A percentile compares a stretch with the other conserved stretches of the same genome.
phyloP scores from a whole-genome alignment of 192 early-diverging fungal species.

The Coemansia sp. region DNA sequence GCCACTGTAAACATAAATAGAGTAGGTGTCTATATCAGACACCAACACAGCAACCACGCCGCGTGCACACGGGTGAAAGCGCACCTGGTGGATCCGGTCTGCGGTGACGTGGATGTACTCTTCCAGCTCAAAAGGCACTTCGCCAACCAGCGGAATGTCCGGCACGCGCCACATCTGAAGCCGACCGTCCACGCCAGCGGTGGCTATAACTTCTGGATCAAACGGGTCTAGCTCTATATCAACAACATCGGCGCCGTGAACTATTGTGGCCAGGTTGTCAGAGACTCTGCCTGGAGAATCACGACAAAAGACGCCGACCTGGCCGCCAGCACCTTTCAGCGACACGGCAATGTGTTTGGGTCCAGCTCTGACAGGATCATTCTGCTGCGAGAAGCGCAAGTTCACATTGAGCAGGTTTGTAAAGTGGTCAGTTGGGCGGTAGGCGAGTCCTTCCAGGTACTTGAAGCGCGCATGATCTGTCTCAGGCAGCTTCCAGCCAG shows the following conservation, averaged over 20 bases:
- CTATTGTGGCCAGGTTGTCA: slow-evolving; percentile 26
- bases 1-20: slow-evolving; percentile 41
- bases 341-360: slow-evolving; percentile 68
- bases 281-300: slow-evolving; percentile 65
- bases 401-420: slow-evolving; percentile 57
- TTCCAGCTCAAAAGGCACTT: slow-evolving; percentile 36
- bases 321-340: slow-evolving; percentile 75
- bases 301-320: slow-evolving; percentile 67
- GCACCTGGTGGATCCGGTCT: slow-evolving; percentile 40
- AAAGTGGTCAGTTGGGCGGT: slow-evolving; percentile 65
- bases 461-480: slow-evolving; percentile 53
- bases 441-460: slow-evolving; percentile 60
- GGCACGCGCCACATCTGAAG: slow-evolving; percentile 51
- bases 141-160: slow-evolving; percentile 18
- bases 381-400: slow-evolving; percentile 36
- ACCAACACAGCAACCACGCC: slow-evolving; percentile 34
- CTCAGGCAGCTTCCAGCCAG: slow-evolving; percentile 6
- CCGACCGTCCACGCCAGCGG: slow-evolving; percentile 34
- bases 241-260: slow-evolving; percentile 57
- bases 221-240: slow-evolving; percentile 78
- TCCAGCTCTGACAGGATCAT: slow-evolving; percentile 52
- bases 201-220: slow-evolving; percentile 48
- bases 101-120: slow-evolving; percentile 42
- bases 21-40: slow-evolving; percentile 23
- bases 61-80: slow-evolving; percentile 39